These are phyloP conservation scores for Orbilia ellipsospora DNA, from an alignment of 2,329 filamentous ascomycete species.

Conservation along the genomic window DNA sequence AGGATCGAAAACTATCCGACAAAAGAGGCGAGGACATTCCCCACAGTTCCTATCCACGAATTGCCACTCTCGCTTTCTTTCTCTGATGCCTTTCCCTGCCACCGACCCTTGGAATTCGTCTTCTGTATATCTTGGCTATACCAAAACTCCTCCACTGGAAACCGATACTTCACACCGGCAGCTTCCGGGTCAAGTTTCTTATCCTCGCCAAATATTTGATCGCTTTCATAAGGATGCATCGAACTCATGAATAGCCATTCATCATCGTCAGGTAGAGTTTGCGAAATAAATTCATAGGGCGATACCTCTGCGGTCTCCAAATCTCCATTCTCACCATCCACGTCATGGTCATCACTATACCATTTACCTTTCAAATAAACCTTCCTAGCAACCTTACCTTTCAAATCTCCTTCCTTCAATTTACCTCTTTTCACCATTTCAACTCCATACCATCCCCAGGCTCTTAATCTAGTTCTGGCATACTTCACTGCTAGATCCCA, in stretches of 20 bases:
- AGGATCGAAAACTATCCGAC: slow-evolving; percentile 28
- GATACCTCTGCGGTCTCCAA: not conserved
- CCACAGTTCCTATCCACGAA: slow-evolving; percentile 45
- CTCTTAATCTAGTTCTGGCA: slow-evolving; percentile 25
- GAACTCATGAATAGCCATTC: slow-evolving; percentile 51
- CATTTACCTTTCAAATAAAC: slow-evolving; percentile 40
- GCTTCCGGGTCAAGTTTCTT: slow-evolving; percentile 41
- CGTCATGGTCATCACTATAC: slow-evolving; percentile 7
- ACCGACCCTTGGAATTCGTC: not conserved
- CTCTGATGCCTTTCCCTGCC: not conserved
- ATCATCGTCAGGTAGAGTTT: slow-evolving; percentile 42
- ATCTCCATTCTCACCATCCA: slow-evolving; percentile 6
- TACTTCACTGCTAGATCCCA: slow-evolving; percentile 40
- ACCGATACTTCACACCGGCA: slow-evolving; percentile 34
- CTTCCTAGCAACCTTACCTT: slow-evolving; percentile 22
- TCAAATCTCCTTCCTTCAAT: slow-evolving; percentile 27
- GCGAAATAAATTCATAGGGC: slow-evolving; percentile 7
- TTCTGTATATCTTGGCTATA: slow-evolving; percentile 21
- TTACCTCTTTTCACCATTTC: slow-evolving; percentile 44
- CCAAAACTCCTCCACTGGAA: slow-evolving; percentile 51
- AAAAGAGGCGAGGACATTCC: slow-evolving; percentile 46
- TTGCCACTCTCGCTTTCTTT: not conserved
- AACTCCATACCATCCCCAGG: slow-evolving; percentile 43
- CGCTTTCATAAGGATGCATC: slow-evolving; percentile 50
- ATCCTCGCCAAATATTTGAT: slow-evolving; percentile 44